These are phyloP conservation scores for Penicillium janthinellum DNA, from an alignment of 2,329 filamentous ascomycete genomes.

Conservation along the genomic window DNA sequence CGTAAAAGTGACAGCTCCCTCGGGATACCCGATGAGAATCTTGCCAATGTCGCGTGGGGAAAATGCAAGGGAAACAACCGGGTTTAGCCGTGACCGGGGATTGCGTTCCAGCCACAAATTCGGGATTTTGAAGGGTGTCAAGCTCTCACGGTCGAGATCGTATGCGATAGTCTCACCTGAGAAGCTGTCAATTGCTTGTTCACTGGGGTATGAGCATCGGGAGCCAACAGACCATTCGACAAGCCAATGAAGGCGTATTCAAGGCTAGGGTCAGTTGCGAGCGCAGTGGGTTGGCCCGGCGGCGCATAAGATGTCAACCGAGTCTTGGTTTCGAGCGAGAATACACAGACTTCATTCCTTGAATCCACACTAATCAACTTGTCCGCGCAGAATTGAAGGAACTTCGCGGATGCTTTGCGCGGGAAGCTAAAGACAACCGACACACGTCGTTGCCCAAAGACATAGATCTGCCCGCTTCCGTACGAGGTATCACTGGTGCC, in stretches of 20 bases:
- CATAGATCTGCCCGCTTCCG: conserved; percentile 82
- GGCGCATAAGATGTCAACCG: conserved; percentile 71
- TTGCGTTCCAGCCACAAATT: conserved; percentile 82
- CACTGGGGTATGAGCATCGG: not conserved
- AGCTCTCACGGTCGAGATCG: conserved; percentile 78
- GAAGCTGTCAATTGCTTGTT: not conserved
- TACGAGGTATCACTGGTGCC: conserved; percentile 87
- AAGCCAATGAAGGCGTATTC: conserved; percentile 91
- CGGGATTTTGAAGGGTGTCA: conserved; percentile 78
- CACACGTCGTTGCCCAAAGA: conserved; percentile 82
- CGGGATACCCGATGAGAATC: conserved; percentile 84
- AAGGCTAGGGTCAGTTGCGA: conserved; percentile 84
- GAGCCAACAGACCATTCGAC: conserved; percentile 59
- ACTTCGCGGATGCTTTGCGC: conserved; percentile 72
- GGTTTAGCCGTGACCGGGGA: conserved; percentile 63
- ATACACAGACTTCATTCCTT: conserved; percentile 82
- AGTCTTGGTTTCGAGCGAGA: conserved; percentile 72
- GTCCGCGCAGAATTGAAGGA: conserved; percentile 81
- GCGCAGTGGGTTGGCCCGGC: conserved; percentile 71
- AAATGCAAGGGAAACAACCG: conserved; percentile 76
- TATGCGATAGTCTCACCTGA: conserved; percentile 83
- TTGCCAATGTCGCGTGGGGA: conserved; percentile 93
- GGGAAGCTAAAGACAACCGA: conserved; percentile 72
- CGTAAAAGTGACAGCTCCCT: conserved; percentile 86
- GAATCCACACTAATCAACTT: conserved; percentile 82